phyloP scores from a whole-genome alignment of 106 monocot genomes.

The Acanthochlamys bracteata region DNA sequence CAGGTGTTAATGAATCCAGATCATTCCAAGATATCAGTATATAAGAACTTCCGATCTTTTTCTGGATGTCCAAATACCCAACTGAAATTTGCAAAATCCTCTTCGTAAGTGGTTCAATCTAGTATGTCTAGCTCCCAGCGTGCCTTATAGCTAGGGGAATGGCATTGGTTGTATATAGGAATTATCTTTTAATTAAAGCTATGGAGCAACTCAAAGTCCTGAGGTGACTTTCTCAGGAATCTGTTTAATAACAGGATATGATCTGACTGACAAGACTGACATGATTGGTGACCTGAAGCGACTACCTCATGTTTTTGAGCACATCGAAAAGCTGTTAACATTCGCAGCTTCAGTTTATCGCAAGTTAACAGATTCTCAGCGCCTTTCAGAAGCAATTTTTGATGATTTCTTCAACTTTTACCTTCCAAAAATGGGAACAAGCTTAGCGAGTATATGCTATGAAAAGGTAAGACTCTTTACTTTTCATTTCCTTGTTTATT shows the following conservation, averaged over 20 bases:
- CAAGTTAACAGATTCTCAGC: slow-evolving; percentile 54
- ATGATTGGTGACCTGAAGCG: slow-evolving; percentile 61
- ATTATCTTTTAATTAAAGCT: too few species aligned
- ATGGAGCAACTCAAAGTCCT: too few species aligned
- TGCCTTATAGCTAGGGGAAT: too few species aligned
- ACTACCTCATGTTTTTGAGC: slow-evolving; percentile 68
- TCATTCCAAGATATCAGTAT: too few species aligned
- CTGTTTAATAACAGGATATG: slow-evolving; percentile 29
- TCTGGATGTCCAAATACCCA: too few species aligned
- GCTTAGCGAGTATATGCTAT: slow-evolving; percentile 58
- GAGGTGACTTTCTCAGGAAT: background rate
- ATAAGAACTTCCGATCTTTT: too few species aligned
- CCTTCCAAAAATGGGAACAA: slow-evolving; percentile 88
- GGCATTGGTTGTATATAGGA: too few species aligned
- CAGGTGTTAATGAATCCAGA: too few species aligned
- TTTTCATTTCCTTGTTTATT: background rate
- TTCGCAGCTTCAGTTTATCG: slow-evolving; percentile 66
- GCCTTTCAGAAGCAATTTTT: slow-evolving; percentile 74
- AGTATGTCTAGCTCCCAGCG: too few species aligned
- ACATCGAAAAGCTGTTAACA: slow-evolving; percentile 71
- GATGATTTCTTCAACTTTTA: slow-evolving; percentile 71
- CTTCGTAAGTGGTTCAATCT: too few species aligned
- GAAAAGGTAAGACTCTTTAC: slow-evolving; percentile 49
- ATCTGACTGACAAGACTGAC: slow-evolving; percentile 40
- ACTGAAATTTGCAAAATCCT: too few species aligned